Conservation (phyloP, 148 eudicot species). For the Linanthus parryae region DNA sequence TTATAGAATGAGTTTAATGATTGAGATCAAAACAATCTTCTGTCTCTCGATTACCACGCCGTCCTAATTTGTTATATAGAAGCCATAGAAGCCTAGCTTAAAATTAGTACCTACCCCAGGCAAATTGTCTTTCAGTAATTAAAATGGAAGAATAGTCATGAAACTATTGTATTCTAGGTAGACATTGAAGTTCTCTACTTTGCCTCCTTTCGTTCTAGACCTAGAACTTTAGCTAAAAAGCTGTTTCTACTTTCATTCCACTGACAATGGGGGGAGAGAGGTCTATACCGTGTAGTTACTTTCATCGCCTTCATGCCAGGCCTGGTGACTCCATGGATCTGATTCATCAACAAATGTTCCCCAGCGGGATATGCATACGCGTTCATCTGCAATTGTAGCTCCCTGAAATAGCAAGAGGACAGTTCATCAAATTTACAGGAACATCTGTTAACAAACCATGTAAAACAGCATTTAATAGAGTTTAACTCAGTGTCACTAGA, state of each 20-base stretch:
- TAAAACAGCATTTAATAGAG: neutral
- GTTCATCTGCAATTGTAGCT: slow-evolving; percentile 25
- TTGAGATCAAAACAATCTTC: too few relatives aligned
- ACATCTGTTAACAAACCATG: too few relatives aligned
- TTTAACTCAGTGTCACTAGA: neutral
- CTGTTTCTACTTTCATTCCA: neutral
- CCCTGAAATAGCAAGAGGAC: slow-evolving; percentile 21
- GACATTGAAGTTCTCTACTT: neutral
- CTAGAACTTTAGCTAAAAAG: neutral
- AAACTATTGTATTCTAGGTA: neutral
- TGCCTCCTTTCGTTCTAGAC: neutral
- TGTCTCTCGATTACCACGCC: too few relatives aligned
- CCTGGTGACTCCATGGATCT: slow-evolving; percentile 10
- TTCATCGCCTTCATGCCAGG: slow-evolving; percentile 2
- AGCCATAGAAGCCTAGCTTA: too few relatives aligned
- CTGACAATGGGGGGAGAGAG: neutral
- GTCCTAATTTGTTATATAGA: too few relatives aligned
- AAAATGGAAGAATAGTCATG: neutral
- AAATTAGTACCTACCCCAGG: neutral
- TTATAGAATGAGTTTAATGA: too few relatives aligned
- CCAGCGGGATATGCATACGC: slow-evolving; percentile 18
- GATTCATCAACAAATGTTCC: slow-evolving; percentile 22
- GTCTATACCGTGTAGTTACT: slow-evolving; percentile 10
- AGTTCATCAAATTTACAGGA: neutral
- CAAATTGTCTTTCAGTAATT: neutral